A percentile compares a stretch with the other conserved stretches of the same genome.
These are phyloP conservation scores for Aegilops umbellulata DNA, from an alignment of 176 grass and related monocot species.

Conservation along the genomic window DNA sequence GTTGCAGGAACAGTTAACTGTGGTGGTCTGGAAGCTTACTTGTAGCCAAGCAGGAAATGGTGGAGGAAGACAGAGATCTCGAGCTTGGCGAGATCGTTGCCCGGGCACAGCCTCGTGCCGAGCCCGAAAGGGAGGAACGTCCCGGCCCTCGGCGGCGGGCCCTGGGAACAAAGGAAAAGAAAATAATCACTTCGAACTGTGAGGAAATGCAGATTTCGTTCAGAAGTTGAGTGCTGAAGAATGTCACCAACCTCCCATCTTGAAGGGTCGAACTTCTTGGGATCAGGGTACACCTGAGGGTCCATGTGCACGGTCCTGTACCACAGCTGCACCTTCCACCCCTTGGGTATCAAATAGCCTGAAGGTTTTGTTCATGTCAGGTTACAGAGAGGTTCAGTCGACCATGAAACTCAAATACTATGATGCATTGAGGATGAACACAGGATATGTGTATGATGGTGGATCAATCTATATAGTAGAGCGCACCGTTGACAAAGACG, in stretches of 20 bases:
- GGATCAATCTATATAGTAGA: not conserved
- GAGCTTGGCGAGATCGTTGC: slow-evolving; percentile 88
- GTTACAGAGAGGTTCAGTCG: not conserved
- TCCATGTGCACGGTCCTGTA: slow-evolving; percentile 96
- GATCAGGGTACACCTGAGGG: slow-evolving; percentile 65
- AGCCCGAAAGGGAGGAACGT: slow-evolving; percentile 83
- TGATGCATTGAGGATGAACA: not conserved
- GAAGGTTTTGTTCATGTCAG: not conserved
- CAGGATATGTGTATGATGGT: not conserved
- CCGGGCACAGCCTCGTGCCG: slow-evolving; percentile 70
- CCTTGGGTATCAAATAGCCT: slow-evolving; percentile 92
- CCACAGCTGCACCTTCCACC: slow-evolving; percentile 85
- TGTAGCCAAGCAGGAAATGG: slow-evolving; percentile 86
- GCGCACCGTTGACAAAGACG: slow-evolving; percentile 57
- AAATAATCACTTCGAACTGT: too few relatives aligned
- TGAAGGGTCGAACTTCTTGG: slow-evolving; percentile 71
- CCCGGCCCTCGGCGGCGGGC: slow-evolving; percentile 59
- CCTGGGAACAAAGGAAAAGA: not conserved
- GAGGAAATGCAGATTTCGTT: not conserved
- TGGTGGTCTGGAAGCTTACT: slow-evolving; percentile 28
- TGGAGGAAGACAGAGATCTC: slow-evolving; percentile 98
- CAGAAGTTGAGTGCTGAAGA: too few relatives aligned
- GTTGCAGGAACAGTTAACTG: not conserved
- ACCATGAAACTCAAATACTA: not conserved
- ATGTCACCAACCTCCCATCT: slow-evolving; percentile 69